Percentiles rank a stretch among this genome's conserved stretches.
Conservation (phyloP, 1,284 basidiomycete genomes). For the Paramarasmius palmivorus region DNA sequence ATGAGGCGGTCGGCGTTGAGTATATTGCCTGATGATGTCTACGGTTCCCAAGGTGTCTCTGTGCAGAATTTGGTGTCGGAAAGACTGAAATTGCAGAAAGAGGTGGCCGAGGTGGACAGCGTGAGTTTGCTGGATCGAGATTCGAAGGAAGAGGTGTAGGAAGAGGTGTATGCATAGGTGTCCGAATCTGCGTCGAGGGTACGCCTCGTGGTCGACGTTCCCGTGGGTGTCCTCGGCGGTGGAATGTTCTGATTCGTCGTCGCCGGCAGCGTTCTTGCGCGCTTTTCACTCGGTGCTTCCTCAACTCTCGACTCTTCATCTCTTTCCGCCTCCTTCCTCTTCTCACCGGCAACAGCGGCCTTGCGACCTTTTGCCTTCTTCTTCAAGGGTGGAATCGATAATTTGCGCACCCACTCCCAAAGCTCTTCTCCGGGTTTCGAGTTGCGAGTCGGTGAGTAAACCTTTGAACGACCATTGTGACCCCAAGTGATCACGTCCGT, state of each 20-base stretch:
- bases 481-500: not conserved
- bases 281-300: not conserved
- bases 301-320: not conserved
- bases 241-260: not conserved
- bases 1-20: no score
- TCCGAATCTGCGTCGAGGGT: no score
- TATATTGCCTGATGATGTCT: no score
- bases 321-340: not conserved
- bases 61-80: no score
- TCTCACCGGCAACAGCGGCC: not conserved
- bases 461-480: not conserved
- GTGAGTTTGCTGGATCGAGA: no score
- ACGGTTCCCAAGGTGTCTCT: no score
- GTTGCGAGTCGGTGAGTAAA: not conserved
- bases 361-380: not conserved
- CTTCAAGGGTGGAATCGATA: not conserved
- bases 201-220: not conserved
- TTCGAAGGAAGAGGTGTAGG: no score
- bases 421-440: not conserved
- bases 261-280: not conserved
- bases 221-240: not conserved
- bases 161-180: no score
- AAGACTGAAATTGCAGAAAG: no score
- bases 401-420: not conserved
- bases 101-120: no score